Base-by-base conservation (phyloP, 495 filamentous ascomycete species). In the Penicillium waksmanii region DNA sequence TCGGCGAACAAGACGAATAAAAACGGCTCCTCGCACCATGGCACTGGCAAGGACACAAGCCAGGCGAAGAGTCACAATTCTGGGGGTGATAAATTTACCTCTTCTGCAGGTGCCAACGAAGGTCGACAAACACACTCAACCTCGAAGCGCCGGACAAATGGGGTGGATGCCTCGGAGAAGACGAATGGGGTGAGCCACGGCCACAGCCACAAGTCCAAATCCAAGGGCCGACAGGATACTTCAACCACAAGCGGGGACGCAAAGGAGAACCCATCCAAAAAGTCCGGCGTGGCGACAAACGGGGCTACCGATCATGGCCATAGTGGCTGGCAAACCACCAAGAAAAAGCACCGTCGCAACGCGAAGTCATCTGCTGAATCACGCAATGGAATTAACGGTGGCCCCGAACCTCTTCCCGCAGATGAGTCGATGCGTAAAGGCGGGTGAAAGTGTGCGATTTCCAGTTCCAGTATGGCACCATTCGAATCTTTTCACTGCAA, bases 371-470 rank as follows among this genome's bases (percentile, higher is more conserved):
- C 65, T 23, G 57, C 66, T 4, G 69, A 78, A 8, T 50, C 69
- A 19, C 68, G 70, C 33, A 66, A 71, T 34, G 61, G 63, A 4
- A 52, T 58, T 33, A 61, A 69, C 38, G 55, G 65, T 27, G 66
- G 66, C 19, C 71, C 67, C 1, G 80, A 82, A 58, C 70, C 74
- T 7, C 62, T 80, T 21, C 79, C 81, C n/a, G 62, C 65, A n/a
- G 79, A 82, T 49, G 78, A 77, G 55, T 77, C 78, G 35, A 56
- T 82, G 62, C 66, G 81, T 35, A 84, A 84, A 62, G 81, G 81
- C 40, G 81, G 81, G 15, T 84, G 67, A 73, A 46, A 13, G 9
- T 11, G 19, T 34, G 12, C n/a, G 15, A 23, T 27, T 17, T 43
- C 17, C n/a, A 46, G 18, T 17, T 43, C 17, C n/a, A 46, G 18